Base-by-base conservation (phyloP, 352 stramenopile species). In the Globisporangium ultimum region DNA sequence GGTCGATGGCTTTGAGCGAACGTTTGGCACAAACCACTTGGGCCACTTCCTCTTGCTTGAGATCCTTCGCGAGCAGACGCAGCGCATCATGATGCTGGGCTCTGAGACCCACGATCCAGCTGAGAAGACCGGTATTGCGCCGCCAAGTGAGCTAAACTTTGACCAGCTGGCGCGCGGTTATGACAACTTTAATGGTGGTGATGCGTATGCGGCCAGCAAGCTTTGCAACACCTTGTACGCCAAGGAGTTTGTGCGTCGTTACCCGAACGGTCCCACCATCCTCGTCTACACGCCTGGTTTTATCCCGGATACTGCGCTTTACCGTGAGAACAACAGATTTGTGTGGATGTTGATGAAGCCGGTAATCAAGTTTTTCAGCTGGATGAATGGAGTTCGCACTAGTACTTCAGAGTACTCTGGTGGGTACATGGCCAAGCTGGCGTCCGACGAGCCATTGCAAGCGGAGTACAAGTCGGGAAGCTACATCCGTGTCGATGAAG, bases 1-100 rank as follows among this genome's bases (percentile, higher is more conserved):
- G 0, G 45, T 52, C 0, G 75, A 78, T 22, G 75, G 72, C 17
- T 77, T 78, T 22, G 70, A 82, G 51, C n/a, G 43, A 1, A 78
- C 70, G 2, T 64, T 82, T 18, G 70, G 48, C 9, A 57, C 64
- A 48, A 85, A 85, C 64, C 67, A 79, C 53, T 52, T 78, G 3
- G 72, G 59, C 1, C 72, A 76, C 43, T 82, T 80, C 54, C 40
- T 78, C 48, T 58, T 85, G 17, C 18, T 66, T 17, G 54, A 58
- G 24, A 42, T 67, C 2, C 60, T 80, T 6, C 42, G 53, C 9
- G 53, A 67, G 11, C 57, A 48, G 14, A 67, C 67, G 5, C 47
- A 71, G 41, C 65, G 62, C 17, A 41, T 76, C 43, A 52, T 75
- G 1, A 50, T 67, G 10, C 24, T 80, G 36, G 59, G 40, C 0